Base-by-base conservation (phyloP, 345 rosid species). In the Camelina neglecta region DNA sequence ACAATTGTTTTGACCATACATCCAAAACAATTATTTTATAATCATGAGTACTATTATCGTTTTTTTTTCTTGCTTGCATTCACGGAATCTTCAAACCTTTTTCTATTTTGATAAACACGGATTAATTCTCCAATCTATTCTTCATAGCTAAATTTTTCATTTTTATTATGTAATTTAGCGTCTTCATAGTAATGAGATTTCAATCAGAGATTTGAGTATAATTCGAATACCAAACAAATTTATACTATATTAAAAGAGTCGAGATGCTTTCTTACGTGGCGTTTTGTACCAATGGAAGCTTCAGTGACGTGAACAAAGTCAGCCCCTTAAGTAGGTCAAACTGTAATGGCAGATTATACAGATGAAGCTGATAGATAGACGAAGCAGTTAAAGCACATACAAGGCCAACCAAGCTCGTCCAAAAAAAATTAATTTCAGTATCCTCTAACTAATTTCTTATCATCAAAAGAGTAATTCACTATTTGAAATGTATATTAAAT, bases 391-490 rank as follows among this genome's bases (percentile, higher is more conserved):
- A 69, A 35, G 50, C 80, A 53, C 60, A 60, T 49, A 75, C 10
- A 35, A 68, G 41, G 64, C 75, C 59, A 76, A 76, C 75, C 60
- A 76, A 54, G 33, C 20, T 76, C 57, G 51, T 76, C 71, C 80
- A 70, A 18, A 61, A 16, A 54, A 18, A 8, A 3, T 69, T 62
- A 63, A 70, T 65, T 31, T 48, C 76, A 71, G 5, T 48, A 31
- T 56, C 75, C 56, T 48, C 59, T 70, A 64, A 45, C 71, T 76
- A 70, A 63, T 71, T 64, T 61, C 15, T 50, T 18, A 18, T 18
- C 55, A 50, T 8, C 24, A 50, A 50, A 8, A 50, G 16, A 50
- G 55, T 29, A 31, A 24, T 7, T 44, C 4, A 44, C 8, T 49
- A 50, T 48, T 35, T 23, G 11, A 55, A 76, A 23, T 76, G 3